Base-by-base conservation (phyloP, 1,139 yeast genomes). In the Suhomyces coccinellae region DNA sequence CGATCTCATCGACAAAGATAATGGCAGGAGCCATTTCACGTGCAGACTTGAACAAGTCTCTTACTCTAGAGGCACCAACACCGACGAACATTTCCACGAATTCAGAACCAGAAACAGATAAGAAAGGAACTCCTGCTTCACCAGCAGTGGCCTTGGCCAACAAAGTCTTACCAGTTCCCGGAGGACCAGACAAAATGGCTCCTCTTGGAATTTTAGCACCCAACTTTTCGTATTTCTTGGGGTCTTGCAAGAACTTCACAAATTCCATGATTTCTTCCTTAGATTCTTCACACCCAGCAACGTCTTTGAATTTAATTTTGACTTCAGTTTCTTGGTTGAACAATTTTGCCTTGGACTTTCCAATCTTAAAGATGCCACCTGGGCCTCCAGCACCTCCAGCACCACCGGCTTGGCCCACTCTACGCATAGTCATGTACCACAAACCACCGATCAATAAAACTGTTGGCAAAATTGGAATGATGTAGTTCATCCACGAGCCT, bases 81-180 rank as follows among this genome's bases (percentile, higher is more conserved):
- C 99, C 99, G 30, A 90, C 97, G 72, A 90, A 93, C 98, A 93
- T 93, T 67, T 93, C 99, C 14, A 93, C 96, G 55, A 93, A 93
- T 63, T 93, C 98, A 13, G 98, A 90, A 54, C 98, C 99, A 6
- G 96, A 87, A 12, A 93, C 98, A 13, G 96, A 86, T 54, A 82
- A 82, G 62, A 93, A 93, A 33, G 99, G 98, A 36, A 93, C 99
- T 41, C 93, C 96, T 0, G 98, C 98, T 67, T 93, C 99, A 53
- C 99, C 99, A 1, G 99, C 99, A 37, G 98, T 93, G 5, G 99
- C 99, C 65, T 88, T 91, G n/a, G 99, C 99, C 48, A 93, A 73
- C 52, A 93, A 73, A 0, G 99, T 93, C 67, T 93, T 93, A 83
- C 99, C 99, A 6, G 99, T 93, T 75, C 99, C 99, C 41, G 99